Base-by-base conservation (phyloP, 345 rosid species). In the Boechera retrofracta region DNA sequence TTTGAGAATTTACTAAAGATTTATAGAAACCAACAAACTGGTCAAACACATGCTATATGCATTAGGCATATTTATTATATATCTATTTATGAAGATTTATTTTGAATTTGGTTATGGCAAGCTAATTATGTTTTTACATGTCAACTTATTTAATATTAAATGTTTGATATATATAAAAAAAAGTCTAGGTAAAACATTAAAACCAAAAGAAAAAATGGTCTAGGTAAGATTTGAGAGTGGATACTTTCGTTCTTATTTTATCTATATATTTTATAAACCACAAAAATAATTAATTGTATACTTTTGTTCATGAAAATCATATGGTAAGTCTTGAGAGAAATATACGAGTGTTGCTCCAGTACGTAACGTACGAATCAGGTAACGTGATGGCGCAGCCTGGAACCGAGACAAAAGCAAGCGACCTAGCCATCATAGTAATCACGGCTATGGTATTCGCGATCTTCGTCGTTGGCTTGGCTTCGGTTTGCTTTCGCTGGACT, bases 401-500 rank as follows among this genome's bases (percentile, higher is more conserved):
- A 15, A 3, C 7, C 13, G 59, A 53, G 21, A 62, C 67, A 4
- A 28, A 11, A 6, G 84, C 75, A 75, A 80, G 83, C 79, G 88
- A 89, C 7, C 21, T 85, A 29, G 77, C 80, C 85, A 84, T 85
- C 35, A 8, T 87, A 2, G 60, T 86, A 49, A 82, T 80, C 83
- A 82, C 88, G 2, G 69, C 79, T 55, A 51, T 91, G 6, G 64
- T 87, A 31, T 61, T 85, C 38, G 80, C 69, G 4, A 82, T 89
- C 77, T 91, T 89, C 76, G 8, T 86, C 24, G 11, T 89, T 72
- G 93, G 91, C 5, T 82, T 89, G 77, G 85, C 82, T 78, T 87
- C 91, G 28, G 73, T 89, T 68, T 93, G 88, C 73, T 29, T 81
- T 72, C 89, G 91, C 5, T 87, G 81, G 78, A 85, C 81, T 70